Evolutionary conservation across 2,329 filamentous ascomycete species (phyloP).

Genomic region (Trematosphaeria pertusa): DNA sequence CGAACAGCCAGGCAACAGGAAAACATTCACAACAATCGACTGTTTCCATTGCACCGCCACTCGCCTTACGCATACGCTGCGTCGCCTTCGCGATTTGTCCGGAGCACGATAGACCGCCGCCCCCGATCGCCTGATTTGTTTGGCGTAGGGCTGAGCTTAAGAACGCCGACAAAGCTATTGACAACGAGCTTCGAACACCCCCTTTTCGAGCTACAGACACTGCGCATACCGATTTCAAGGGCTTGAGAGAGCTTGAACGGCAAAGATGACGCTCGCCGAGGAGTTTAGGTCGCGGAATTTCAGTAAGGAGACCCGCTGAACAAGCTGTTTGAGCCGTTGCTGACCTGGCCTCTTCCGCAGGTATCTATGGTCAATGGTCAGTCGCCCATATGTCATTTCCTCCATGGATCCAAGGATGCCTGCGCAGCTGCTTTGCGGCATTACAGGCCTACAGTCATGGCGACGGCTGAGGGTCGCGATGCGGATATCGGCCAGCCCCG

Average conservation of each 20-base stretch:
- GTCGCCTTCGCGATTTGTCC: constrained; percentile 12
- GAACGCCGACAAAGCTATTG: constrained; percentile 28
- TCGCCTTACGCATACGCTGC: constrained; percentile 37
- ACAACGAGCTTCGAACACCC: constrained; percentile 8
- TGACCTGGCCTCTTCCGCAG: constrained; percentile 51
- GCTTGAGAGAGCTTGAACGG: constrained; percentile 6
- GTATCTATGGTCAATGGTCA: constrained; percentile 74
- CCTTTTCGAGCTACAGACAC: constrained; percentile 5
- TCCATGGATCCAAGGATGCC: background rate
- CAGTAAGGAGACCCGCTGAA: constrained; percentile 56
- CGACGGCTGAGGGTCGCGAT: too few species aligned
- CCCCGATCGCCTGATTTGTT: constrained; percentile 25
- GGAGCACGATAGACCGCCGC: constrained; percentile 10
- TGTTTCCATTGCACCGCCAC: constrained; percentile 37
- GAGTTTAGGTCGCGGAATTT: constrained; percentile 72
- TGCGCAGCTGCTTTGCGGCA: constrained; percentile 1
- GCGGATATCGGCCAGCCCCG: background rate
- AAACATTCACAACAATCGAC: constrained; percentile 14
- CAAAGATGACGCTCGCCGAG: constrained; percentile 64
- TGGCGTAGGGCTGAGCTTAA: constrained; percentile 33
- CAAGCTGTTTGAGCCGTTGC: constrained; percentile 24
- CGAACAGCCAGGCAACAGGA: constrained; percentile 26
- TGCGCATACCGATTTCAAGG: too few species aligned
- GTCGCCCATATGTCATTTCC: constrained; percentile 35
- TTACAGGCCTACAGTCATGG: background rate